Base-by-base conservation (phyloP, 176 grass and related monocot species). In the Carex cristatella region DNA sequence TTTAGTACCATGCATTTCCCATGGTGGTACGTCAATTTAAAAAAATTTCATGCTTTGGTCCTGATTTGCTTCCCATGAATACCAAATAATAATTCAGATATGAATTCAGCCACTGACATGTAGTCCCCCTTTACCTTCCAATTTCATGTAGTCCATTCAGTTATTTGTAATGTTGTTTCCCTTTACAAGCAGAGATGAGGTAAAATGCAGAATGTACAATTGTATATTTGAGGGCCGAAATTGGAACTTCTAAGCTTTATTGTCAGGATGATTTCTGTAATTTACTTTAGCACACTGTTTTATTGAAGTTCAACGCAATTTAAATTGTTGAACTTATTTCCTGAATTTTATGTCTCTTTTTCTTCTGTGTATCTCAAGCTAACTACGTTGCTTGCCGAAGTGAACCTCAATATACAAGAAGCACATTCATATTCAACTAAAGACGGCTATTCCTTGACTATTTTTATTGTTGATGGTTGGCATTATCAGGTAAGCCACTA, bases 381-480 rank as follows among this genome's bases (percentile, higher is more conserved):
- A 16, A 83, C 81, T 27, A 66, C 44, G 15, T 83, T 83, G 63
- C 81, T 83, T 83, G 44, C 81, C 8, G 64, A 83, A 66, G 11
- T 83, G 61, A 55, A 83, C 48, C 81, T 83, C 28, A 83, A 83
- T 83, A 83, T 83, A 63, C 81, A 68, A 83, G 81, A 83, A 68
- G 81, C 81, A 56, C 81, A 83, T 83, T 23, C 81, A 83, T 83
- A 66, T 83, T 63, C 81, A 30, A 83, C 81, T 69, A 32, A 44
- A 51, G 81, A 83, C 7, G 81, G 62, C 23, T 83, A 68, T 68
- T 83, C 44, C 8, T 53, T 83, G 61, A 66, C 51, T 55, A 83
- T 56, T 56, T 51, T 68, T 67, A 30, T 83, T 49, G 62, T 83
- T 33, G 81, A 83, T 67, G 62, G 81, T 53, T 83, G 81, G 81